phyloP scores from a whole-genome alignment of 164 flowering plant genomes.

The Chloranthus sessilifolius region DNA sequence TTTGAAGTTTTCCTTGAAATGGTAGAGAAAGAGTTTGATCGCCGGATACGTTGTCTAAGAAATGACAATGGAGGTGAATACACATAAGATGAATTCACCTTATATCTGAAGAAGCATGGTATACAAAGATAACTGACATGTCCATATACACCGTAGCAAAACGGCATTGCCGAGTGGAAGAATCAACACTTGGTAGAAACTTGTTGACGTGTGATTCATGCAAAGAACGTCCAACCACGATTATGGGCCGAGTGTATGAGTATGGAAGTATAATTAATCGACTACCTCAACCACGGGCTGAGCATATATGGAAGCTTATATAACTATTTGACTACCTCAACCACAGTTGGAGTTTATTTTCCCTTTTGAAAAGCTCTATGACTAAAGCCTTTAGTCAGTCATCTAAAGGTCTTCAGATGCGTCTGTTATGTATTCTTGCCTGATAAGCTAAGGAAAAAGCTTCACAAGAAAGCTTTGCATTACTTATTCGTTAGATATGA shows the following conservation, averaged over 20 bases:
- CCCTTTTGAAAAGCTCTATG: background rate
- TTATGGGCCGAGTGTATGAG: constrained; percentile 19
- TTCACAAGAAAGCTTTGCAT: background rate
- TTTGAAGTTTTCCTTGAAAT: constrained; percentile 1
- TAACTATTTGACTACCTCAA: background rate
- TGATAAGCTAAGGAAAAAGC: background rate
- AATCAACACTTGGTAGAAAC: background rate
- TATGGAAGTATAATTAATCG: constrained; percentile 3
- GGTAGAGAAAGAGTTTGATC: background rate
- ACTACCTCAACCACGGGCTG: constrained; percentile 7
- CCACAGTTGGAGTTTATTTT: background rate
- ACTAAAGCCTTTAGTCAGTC: background rate
- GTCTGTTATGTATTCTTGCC: background rate
- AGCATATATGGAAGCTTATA: constrained; percentile 1
- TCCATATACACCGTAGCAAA: background rate
- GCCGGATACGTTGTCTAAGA: background rate
- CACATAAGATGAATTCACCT: background rate
- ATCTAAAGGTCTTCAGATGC: background rate
- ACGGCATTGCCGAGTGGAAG: background rate
- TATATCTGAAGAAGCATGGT: background rate
- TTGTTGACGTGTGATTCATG: too few species aligned
- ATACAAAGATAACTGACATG: background rate
- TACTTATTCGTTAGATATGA: background rate
- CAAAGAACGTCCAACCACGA: background rate
- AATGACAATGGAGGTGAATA: background rate